These are phyloP conservation scores for Tulasnella sp. DNA, from an alignment of 768 basidiomycete species.

Conservation along the genomic window DNA sequence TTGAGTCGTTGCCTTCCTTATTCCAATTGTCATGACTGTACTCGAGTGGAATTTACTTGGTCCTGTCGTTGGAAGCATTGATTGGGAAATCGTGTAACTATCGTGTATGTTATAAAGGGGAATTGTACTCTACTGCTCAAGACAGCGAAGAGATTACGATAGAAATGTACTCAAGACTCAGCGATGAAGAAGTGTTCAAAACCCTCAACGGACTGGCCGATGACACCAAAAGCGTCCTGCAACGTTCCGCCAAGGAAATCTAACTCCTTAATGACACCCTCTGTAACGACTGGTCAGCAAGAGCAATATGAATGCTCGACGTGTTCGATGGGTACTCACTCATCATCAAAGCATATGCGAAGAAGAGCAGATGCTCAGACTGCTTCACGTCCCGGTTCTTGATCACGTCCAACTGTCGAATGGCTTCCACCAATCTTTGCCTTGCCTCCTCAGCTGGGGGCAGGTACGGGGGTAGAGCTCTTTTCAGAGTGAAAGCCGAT, in stretches of 20 bases:
- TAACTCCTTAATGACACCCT: slow-evolving; percentile 82
- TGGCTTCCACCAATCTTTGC: slow-evolving; percentile 69
- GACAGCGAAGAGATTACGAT: too few relatives aligned
- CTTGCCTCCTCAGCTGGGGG: slow-evolving; percentile 86
- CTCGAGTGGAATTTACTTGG: too few relatives aligned
- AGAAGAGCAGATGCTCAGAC: slow-evolving; percentile 80
- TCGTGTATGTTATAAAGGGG: neutral
- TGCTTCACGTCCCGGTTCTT: slow-evolving; percentile 68
- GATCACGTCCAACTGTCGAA: slow-evolving; percentile 79
- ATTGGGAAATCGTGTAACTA: too few relatives aligned
- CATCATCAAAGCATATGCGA: slow-evolving; percentile 90
- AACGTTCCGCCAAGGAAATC: slow-evolving; percentile 69
- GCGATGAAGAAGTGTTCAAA: slow-evolving; percentile 64
- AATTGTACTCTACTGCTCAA: too few relatives aligned
- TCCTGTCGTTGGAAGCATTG: too few relatives aligned
- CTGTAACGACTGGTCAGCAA: slow-evolving; percentile 3
- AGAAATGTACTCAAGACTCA: too few relatives aligned
- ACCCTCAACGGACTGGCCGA: slow-evolving; percentile 68
- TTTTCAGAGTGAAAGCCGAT: slow-evolving; percentile 70
- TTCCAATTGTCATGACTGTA: neutral
- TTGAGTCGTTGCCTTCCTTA: neutral
- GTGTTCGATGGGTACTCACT: slow-evolving; percentile 26
- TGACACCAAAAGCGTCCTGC: slow-evolving; percentile 87
- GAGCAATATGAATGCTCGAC: neutral
- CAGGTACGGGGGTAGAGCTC: slow-evolving; percentile 91